Evolutionary conservation across 1,284 basidiomycete species (phyloP), one percentile per base, ranked within the genome.

Genomic region (Ganoderma sinense): DNA sequence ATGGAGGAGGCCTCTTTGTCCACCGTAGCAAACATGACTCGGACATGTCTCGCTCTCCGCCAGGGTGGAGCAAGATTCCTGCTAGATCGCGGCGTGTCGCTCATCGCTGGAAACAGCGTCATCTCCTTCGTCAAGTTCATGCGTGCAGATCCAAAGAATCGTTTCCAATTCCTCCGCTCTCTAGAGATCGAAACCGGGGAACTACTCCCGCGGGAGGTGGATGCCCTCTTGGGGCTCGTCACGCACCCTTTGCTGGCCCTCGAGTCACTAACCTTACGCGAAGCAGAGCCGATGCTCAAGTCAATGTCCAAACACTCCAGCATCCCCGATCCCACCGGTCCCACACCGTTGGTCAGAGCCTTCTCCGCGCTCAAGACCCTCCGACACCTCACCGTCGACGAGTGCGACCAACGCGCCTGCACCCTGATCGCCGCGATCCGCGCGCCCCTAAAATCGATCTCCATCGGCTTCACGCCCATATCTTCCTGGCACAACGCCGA

Each of bases 41-140:
- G 62, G 39, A 69, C 70, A 7, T 73, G 70, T n/a, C 69, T 62
- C n/a, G 39, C 64, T 2, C 58, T 73, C 11, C 67, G 67, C 16
- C 39, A 45, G 5, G 48, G 40, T 18, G 70, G 69, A 26, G 65
- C 66, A 3, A 63, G 66, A 26, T 56, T 65, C 13, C 69, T 73
- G 43, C 53, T 73, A 31, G 61, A 62, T n/a, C 39, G 31, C 4
- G 69, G 64, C 4, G 65, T 67, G 39, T 33, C 43, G 2, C 64
- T 73, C 36, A 13, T 36, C 11, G 36, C 58, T 4, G 58, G 55
- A 53, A 20, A 18, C n/a, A 48, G 51, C 20, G 5, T 67, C 13
- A 33, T 71, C 43, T 68, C 72, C 16, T 68, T 73, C 66, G 36
- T 63, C 5, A 31, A 10, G 6, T 73, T 73, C 62, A 59, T 71